Conservation (phyloP, 148 eudicot genomes). For the Nepenthes gracilis region DNA sequence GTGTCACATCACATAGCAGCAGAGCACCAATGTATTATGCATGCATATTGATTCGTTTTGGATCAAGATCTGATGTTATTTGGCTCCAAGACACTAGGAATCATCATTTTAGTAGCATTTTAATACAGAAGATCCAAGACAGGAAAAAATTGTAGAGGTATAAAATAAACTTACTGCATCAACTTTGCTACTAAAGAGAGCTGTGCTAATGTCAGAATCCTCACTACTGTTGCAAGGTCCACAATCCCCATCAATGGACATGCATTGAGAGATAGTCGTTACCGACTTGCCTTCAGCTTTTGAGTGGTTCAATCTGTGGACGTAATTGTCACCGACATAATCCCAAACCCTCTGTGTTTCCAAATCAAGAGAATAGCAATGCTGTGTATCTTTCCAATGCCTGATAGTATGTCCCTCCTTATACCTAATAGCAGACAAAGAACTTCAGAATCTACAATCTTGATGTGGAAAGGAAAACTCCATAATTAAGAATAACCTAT, state of each 20-base stretch:
- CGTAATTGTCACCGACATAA: slow-evolving; percentile 85
- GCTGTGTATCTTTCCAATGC: slow-evolving; percentile 78
- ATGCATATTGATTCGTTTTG: too few relatives aligned
- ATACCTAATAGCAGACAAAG: slow-evolving; percentile 37
- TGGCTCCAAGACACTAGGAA: too few relatives aligned
- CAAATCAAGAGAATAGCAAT: slow-evolving; percentile 82
- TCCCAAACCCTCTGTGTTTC: slow-evolving; percentile 95
- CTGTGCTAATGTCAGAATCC: slow-evolving; percentile 59
- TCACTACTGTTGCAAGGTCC: slow-evolving; percentile 57
- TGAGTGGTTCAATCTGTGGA: slow-evolving; percentile 84
- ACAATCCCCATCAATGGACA: slow-evolving; percentile 52
- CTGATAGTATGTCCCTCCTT: slow-evolving; percentile 71
- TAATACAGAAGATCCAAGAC: neutral
- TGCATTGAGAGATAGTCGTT: slow-evolving; percentile 28
- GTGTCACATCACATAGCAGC: too few relatives aligned
- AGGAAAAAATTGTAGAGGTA: neutral
- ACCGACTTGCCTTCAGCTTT: slow-evolving; percentile 67
- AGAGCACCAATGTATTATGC: too few relatives aligned
- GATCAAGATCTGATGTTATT: too few relatives aligned
- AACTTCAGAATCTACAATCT: neutral
- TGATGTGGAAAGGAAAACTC: neutral
- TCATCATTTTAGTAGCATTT: neutral
- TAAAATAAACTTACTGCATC: slow-evolving; percentile 46
- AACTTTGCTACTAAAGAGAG: slow-evolving; percentile 74
- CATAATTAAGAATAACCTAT: neutral